These are phyloP conservation scores for Canavalia ensiformis DNA, from an alignment of 306 rosid genomes.

Conservation along the genomic window DNA sequence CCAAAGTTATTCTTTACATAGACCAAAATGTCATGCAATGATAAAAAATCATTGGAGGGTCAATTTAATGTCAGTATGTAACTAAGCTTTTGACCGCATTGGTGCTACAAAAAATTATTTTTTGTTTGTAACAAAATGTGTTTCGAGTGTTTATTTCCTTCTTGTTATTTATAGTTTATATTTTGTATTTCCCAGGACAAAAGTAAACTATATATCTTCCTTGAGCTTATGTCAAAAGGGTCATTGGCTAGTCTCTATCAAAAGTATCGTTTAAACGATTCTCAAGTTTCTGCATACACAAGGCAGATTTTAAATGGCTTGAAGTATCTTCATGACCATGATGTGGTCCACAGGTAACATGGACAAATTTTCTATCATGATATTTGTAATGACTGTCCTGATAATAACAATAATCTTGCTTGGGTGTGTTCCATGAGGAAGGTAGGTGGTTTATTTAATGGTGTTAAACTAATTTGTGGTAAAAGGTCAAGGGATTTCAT, in stretches of 20 bases:
- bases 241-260: slow-evolving; percentile 66
- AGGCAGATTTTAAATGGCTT: slow-evolving; percentile 72
- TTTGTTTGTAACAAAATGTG: background rate
- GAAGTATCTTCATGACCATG: slow-evolving; percentile 71
- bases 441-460: slow-evolving; percentile 18
- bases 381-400: slow-evolving; percentile 23
- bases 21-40: background rate
- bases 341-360: slow-evolving; percentile 74
- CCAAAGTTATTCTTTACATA: background rate
- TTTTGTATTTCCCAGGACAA: slow-evolving; percentile 55
- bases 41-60: background rate
- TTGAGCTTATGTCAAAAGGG: slow-evolving; percentile 73
- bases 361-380: slow-evolving; percentile 18
- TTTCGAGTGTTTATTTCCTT: slow-evolving; percentile 17
- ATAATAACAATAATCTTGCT: background rate
- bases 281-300: slow-evolving; percentile 76
- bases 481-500: background rate
- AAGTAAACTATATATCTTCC: slow-evolving; percentile 68
- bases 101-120: background rate
- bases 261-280: slow-evolving; percentile 64
- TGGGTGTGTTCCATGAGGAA: slow-evolving; percentile 23
- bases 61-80: background rate
- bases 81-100: slow-evolving; percentile 1
- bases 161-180: slow-evolving; percentile 34
- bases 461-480: slow-evolving; percentile 4